phyloP scores from a whole-genome alignment of 108 stramenopile species.

The Nannochloropsis gaditana region DNA sequence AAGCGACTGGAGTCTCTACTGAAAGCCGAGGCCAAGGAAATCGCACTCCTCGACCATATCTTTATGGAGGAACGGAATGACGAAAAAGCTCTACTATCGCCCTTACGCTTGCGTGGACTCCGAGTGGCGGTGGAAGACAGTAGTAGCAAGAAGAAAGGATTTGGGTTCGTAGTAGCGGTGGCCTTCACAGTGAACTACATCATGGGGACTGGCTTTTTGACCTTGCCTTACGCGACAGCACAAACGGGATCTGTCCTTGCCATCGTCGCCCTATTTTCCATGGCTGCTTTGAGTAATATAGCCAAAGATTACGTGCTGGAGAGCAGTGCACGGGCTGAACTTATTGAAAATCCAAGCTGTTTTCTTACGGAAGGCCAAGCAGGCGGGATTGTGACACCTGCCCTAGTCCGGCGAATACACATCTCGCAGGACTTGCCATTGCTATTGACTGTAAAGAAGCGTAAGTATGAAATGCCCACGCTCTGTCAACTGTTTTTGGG shows the following conservation, averaged over 20 bases:
- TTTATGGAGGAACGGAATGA: too few species aligned
- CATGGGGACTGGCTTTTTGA: constrained; percentile 57
- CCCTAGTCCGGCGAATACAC: not conserved
- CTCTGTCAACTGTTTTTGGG: constrained; percentile 54
- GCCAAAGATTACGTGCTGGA: constrained; percentile 50
- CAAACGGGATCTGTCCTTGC: constrained; percentile 50
- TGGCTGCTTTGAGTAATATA: constrained; percentile 39
- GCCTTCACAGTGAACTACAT: constrained; percentile 59
- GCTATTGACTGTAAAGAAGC: constrained; percentile 41
- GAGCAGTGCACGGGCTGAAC: constrained; percentile 50
- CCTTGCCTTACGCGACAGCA: constrained; percentile 55
- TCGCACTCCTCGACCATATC: too few species aligned
- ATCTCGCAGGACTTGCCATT: not conserved
- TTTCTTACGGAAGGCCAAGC: constrained; percentile 24
- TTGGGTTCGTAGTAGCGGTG: constrained; percentile 33
- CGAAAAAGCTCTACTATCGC: not conserved
- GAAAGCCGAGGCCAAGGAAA: too few species aligned
- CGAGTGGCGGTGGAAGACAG: not conserved
- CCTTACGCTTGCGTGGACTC: not conserved
- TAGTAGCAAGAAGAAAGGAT: constrained; percentile 17
- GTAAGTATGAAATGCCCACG: constrained; percentile 37
- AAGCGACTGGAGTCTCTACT: too few species aligned
- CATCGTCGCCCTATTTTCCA: constrained; percentile 34
- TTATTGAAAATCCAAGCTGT: constrained; percentile 32
- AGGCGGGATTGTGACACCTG: not conserved